These are phyloP conservation scores for Mycena kentingensis DNA, from an alignment of 768 basidiomycete species.

Conservation along the genomic window DNA sequence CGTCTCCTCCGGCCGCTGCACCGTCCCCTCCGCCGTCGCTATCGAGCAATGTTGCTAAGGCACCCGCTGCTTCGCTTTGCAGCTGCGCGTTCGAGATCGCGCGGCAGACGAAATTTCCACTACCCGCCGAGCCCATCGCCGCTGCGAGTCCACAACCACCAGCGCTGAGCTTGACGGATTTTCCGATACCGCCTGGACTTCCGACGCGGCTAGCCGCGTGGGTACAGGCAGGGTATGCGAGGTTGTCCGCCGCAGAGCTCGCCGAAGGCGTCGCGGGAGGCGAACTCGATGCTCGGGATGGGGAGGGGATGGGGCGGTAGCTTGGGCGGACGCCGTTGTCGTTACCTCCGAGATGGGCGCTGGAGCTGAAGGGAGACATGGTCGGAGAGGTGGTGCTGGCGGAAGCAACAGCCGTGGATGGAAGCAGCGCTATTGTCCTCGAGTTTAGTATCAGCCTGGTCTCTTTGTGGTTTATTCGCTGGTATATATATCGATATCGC, in stretches of 20 bases:
- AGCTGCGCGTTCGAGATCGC: not conserved
- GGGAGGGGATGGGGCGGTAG: too few relatives aligned
- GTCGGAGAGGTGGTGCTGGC: too few relatives aligned
- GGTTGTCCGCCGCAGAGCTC: slow-evolving; percentile 18
- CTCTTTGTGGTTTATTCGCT: too few relatives aligned
- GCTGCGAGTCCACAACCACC: not conserved
- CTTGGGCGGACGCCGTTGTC: too few relatives aligned
- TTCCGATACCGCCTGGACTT: not conserved
- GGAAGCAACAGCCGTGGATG: too few relatives aligned
- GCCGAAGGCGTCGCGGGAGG: slow-evolving; percentile 20
- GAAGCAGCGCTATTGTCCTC: too few relatives aligned
- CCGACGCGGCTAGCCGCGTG: slow-evolving; percentile 24
- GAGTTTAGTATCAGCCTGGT: too few relatives aligned
- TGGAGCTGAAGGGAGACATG: too few relatives aligned
- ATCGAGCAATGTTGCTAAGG: slow-evolving; percentile 3
- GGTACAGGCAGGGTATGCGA: slow-evolving; percentile 4
- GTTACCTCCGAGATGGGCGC: too few relatives aligned
- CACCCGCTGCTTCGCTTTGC: slow-evolving; percentile 4
- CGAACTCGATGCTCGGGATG: too few relatives aligned
- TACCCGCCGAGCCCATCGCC: not conserved
- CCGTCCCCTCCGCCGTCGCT: not conserved
- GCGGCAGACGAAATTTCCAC: not conserved
- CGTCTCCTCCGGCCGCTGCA: not conserved
- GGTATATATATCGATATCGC: too few relatives aligned
- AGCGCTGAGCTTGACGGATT: not conserved